phyloP scores from a whole-genome alignment of 1,139 yeast genomes.

The Saccharomyces hybrid region DNA sequence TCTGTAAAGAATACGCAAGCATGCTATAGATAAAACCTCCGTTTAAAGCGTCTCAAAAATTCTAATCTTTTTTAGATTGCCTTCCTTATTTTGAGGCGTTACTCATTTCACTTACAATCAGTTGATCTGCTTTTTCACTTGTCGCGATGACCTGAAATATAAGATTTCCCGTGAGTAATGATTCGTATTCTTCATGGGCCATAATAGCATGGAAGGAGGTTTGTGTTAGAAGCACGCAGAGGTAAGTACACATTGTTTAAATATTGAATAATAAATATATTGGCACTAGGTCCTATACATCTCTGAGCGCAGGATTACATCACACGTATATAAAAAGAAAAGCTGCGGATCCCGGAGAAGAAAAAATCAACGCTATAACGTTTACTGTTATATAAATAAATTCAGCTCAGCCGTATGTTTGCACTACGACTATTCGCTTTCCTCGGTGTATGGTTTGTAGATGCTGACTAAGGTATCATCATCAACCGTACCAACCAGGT shows the following conservation, averaged over 20 bases:
- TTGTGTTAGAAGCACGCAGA: too few relatives aligned
- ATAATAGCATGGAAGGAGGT: not conserved
- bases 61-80: not conserved
- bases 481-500: conserved; percentile 25
- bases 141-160: not conserved
- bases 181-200: not conserved
- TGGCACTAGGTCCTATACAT: not conserved
- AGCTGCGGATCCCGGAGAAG: too few relatives aligned
- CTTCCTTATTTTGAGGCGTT: not conserved
- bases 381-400: not conserved
- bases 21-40: not conserved
- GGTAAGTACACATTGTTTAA: not conserved
- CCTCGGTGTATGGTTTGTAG: conserved; percentile 19
- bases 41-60: too few relatives aligned
- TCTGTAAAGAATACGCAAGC: not conserved
- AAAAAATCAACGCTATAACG: too few relatives aligned
- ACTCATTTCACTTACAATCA: not conserved
- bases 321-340: not conserved
- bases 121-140: not conserved
- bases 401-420: not conserved
- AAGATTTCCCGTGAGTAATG: not conserved
- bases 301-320: not conserved
- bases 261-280: not conserved
- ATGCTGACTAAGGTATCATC: conserved; percentile 24
- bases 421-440: not conserved